A percentile compares a stretch with the other conserved stretches of the same genome.
phyloP scores from a whole-genome alignment of 805 yeast species.

The Nakazawaea peltata region DNA sequence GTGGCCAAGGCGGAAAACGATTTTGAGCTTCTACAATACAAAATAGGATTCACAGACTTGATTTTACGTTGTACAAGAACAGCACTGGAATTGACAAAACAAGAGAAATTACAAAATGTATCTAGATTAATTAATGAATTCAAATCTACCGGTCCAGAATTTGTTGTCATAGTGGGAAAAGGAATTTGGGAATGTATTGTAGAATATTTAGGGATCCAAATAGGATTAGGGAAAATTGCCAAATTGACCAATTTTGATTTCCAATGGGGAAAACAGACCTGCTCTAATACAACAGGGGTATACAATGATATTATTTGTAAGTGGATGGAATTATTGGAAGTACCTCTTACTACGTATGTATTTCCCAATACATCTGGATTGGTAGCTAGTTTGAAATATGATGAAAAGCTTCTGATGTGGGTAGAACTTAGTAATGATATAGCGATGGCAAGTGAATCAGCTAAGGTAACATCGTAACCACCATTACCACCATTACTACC shows the following conservation, averaged over 20 bases:
- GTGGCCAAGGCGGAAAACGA: conserved; percentile 13
- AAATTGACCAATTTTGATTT: no score
- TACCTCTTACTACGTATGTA: conserved; percentile 35
- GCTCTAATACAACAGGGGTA: conserved; percentile 1
- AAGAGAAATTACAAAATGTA: conserved; percentile 50
- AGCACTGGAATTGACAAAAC: conserved; percentile 40
- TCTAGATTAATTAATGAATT: conserved; percentile 42
- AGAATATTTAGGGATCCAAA: conserved; percentile 23
- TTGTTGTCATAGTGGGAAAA: conserved; percentile 58
- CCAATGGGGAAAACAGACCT: conserved; percentile 43
- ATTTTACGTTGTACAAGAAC: conserved; percentile 56
- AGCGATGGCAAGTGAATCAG: no score
- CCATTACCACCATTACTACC: background rate
- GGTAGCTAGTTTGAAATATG: conserved; percentile 39
- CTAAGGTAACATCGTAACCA: background rate
- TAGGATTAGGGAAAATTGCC: conserved; percentile 12
- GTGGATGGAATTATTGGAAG: conserved; percentile 14
- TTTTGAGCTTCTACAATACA: conserved; percentile 26
- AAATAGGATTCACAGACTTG: conserved; percentile 66
- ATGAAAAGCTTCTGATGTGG: conserved; percentile 44
- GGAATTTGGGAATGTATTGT: conserved; percentile 65
- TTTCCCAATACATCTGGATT: conserved; percentile 71
- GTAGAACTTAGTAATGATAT: conserved; percentile 23
- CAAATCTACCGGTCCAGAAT: conserved; percentile 25
- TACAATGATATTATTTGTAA: background rate